A percentile compares a stretch with the other conserved stretches of the same genome.
phyloP scores from a whole-genome alignment of 139 green algal species.

The Desmodesmus armatus region DNA sequence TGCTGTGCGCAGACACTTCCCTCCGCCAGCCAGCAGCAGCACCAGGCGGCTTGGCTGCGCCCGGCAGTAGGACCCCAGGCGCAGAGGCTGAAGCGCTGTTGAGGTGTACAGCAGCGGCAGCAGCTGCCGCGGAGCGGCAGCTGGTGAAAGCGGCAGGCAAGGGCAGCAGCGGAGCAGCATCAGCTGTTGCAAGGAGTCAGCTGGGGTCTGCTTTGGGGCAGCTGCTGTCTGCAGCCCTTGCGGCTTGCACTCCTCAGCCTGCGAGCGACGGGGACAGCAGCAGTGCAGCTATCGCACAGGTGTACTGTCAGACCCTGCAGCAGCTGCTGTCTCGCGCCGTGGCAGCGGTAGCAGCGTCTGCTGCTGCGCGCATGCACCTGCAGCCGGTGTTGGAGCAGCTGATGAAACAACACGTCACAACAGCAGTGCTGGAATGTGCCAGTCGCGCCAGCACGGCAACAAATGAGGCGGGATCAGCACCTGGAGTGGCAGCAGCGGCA shows the following conservation, averaged over 20 bases:
- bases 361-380: not conserved
- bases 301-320: constrained; percentile 38
- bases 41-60: not conserved
- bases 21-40: not conserved
- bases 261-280: not conserved
- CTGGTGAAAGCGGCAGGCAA: not conserved
- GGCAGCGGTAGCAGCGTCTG: not conserved
- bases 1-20: constrained; percentile 7
- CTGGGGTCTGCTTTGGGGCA: not conserved
- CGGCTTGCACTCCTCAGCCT: too few species aligned
- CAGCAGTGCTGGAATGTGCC: constrained; percentile 9
- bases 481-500: constrained; percentile 24
- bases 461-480: not conserved
- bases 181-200: not conserved
- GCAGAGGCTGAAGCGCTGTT: not conserved
- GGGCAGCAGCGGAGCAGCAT: constrained; percentile 7
- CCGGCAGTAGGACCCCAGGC: constrained; percentile 23
- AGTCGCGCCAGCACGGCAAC: too few species aligned
- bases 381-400: constrained; percentile 14
- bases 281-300: not conserved
- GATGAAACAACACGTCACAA: not conserved
- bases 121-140: not conserved
- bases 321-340: constrained; percentile 21
- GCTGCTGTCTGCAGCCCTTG: constrained; percentile 9
- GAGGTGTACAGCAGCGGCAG: constrained; percentile 18